Conservation (phyloP, 2,329 filamentous ascomycete genomes). For the Capronia americana region DNA sequence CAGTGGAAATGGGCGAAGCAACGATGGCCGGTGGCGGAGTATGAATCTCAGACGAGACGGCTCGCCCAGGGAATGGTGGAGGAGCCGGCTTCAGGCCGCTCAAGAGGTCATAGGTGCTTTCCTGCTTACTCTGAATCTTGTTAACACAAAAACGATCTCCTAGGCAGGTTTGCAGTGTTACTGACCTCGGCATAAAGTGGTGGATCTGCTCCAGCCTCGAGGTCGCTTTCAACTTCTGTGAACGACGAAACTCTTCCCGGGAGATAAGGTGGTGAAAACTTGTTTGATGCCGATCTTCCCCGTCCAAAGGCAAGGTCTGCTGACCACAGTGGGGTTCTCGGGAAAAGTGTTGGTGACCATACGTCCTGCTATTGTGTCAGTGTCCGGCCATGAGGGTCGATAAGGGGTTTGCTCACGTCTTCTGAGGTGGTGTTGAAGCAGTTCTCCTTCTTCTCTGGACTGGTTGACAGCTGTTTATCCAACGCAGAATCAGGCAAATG, state of each 20-base stretch:
- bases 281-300: constrained; percentile 4
- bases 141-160: background rate
- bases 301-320: constrained; percentile 25
- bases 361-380: background rate
- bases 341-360: background rate
- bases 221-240: constrained; percentile 7
- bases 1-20: constrained; percentile 17
- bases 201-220: background rate
- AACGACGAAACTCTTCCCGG: background rate
- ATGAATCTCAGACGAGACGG: background rate
- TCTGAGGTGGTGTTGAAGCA: background rate
- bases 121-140: background rate
- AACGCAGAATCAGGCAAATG: background rate
- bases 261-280: background rate
- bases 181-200: constrained; percentile 4
- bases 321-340: constrained; percentile 9
- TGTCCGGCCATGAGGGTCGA: background rate
- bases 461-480: background rate
- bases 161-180: background rate
- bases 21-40: constrained; percentile 29
- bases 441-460: background rate
- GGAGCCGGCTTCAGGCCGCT: background rate
- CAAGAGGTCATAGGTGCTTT: background rate
- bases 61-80: background rate
- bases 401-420: background rate